Base-by-base conservation (phyloP, 768 basidiomycete species). In the Leucogyrophana mollusca region DNA sequence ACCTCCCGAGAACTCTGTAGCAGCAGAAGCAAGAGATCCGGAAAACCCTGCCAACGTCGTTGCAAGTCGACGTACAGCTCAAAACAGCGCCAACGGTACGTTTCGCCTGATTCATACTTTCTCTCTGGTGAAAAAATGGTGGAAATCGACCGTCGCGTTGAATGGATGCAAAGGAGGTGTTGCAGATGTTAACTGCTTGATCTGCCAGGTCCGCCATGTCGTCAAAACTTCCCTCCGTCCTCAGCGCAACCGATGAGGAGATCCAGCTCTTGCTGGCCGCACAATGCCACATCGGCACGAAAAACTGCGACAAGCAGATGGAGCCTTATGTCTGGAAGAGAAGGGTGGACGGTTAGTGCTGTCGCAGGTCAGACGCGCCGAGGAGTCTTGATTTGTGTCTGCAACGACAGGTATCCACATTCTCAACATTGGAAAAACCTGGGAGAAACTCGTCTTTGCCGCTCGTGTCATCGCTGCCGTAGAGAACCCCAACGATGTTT, bases 301-400 rank as follows among this genome's bases (percentile, higher is more conserved):
- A 98, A 88, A 96, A 97, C 74, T 95, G 94, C 77, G 95, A 98
- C 69, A 96, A 94, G 83, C 89, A 94, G 71, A 99, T 99, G 96
- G 83, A 88, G 63, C 79, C 90, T 45, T 99, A 99, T 71, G 91
- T 99, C 72, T 98, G 86, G 87, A 98, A 94, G 78, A 78, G 95
- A 68, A 82, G 96, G 64, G 67, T 85, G 52, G 96, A 99, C 72
- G 96, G 96, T 94, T 60, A 69, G 89, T 69, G 24, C 17, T 8
- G 20, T 13, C 34, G 46, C 24, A 42, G 18, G 45, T 25, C 27
- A 45, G 37, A 40, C 35, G 20, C 22, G 21, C 32, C 18, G 23
- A 37, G 23, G 40, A 34, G 37, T 37, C 54, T 46, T 44, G 47
- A 43, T 34, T 47, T 52, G 34, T 43, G 24, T 13, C 44, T 43